Evolutionary conservation across 23 red algal genomes (phyloP).

Genomic region (Gracilaria domingensis): DNA sequence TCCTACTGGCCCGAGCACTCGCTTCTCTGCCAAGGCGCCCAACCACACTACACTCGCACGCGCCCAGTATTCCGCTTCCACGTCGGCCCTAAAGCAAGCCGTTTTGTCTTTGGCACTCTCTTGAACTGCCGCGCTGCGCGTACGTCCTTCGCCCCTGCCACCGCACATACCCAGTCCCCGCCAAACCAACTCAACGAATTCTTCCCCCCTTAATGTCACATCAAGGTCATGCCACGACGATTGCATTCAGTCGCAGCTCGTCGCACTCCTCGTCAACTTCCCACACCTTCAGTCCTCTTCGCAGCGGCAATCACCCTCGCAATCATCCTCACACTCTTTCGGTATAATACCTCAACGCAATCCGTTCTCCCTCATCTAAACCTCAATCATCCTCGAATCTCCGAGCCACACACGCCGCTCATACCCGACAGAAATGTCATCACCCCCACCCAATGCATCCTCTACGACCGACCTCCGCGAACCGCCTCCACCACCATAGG

Average conservation of each 20-base stretch:
- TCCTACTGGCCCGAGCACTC: too few relatives aligned
- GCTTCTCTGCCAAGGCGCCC: too few relatives aligned
- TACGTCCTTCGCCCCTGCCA: too few relatives aligned
- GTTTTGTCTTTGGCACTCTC: too few relatives aligned
- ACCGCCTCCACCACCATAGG: slow-evolving; percentile 56
- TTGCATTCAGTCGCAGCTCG: not conserved
- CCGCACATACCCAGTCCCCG: not conserved
- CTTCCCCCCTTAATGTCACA: too few relatives aligned
- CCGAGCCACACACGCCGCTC: not conserved
- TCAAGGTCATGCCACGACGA: not conserved
- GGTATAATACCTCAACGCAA: not conserved
- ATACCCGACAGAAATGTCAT: not conserved
- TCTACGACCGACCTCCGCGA: slow-evolving; percentile 63
- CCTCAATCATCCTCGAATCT: not conserved
- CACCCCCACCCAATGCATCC: slow-evolving; percentile 24
- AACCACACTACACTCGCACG: too few relatives aligned
- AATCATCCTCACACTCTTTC: not conserved
- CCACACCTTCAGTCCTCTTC: not conserved
- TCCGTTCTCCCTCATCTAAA: not conserved
- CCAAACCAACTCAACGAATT: not conserved
- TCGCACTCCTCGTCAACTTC: not conserved
- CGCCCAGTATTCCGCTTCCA: too few relatives aligned
- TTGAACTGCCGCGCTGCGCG: too few relatives aligned
- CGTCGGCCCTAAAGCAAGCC: too few relatives aligned
- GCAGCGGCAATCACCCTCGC: not conserved